phyloP scores from a whole-genome alignment of 2,329 filamentous ascomycete genomes.

The Clarireedia homoeocarpa region DNA sequence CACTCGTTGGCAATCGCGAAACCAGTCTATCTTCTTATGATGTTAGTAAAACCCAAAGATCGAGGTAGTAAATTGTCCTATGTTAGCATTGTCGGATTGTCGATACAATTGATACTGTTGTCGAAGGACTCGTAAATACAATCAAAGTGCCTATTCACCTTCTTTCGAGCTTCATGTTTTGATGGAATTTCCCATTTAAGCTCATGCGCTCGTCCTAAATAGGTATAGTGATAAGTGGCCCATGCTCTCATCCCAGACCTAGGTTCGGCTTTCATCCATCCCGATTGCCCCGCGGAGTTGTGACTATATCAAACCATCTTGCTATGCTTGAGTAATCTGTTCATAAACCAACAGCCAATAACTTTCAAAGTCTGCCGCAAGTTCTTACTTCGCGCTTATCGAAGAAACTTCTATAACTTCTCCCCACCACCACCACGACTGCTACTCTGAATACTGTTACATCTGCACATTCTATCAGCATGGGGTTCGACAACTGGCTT shows the following conservation, averaged over 20 bases:
- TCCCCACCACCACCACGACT: not conserved
- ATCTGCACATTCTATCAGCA: constrained; percentile 12
- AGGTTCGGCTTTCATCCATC: not conserved
- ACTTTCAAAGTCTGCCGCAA: not conserved
- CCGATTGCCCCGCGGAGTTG: not conserved
- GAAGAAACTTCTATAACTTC: not conserved
- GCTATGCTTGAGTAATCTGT: not conserved
- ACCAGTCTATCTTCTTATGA: not conserved
- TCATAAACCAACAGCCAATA: not conserved
- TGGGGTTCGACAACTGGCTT: constrained; percentile 43
- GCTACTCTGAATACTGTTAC: not conserved
- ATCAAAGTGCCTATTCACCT: constrained; percentile 1
- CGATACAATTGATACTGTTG: constrained; percentile 2
- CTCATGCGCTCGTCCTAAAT: not conserved
- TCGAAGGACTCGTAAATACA: not conserved
- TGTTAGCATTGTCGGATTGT: constrained; percentile 18
- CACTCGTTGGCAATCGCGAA: not conserved
- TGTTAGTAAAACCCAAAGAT: constrained; percentile 22
- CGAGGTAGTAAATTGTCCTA: constrained; percentile 8
- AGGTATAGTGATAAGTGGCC: not conserved
- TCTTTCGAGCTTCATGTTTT: constrained; percentile 12
- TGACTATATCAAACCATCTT: not conserved
- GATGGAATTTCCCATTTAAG: constrained; percentile 1
- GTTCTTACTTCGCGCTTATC: not conserved
- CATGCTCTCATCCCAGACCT: not conserved